Evolutionary conservation across 805 yeast genomes (phyloP), one percentile per base, ranked within the genome.

Genomic region (Metschnikowia aberdeeniae): DNA sequence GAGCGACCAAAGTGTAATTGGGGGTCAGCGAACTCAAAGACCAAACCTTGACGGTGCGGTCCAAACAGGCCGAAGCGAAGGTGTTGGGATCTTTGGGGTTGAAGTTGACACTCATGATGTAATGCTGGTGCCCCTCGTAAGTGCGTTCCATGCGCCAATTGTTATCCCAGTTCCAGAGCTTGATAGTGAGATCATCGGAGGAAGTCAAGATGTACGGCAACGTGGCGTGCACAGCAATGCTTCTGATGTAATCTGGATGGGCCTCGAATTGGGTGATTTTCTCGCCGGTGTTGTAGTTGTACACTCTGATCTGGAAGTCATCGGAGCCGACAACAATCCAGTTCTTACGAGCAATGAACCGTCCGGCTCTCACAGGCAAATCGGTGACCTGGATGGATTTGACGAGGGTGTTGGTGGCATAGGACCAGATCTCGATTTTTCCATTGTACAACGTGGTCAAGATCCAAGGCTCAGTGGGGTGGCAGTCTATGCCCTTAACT

Each of bases 71-170:
- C 12, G 97, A 86, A 1, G 98, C 99, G 76, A 93, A 93, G 33
- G 97, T 92, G 69, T 86, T 89, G 54, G 96, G 89, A 67, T 93
- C 99, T 70, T 92, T 93, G 47, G 99, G 98, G 69, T 93, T 93
- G 75, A 93, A 88, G 37, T 93, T 89, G 43, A 93, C 80, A 44
- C 89, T 81, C 96, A 93, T 89, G 43, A 93, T 90, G 65, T 86
- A 93, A 67, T 93, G 97, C 64, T 82, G 88, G 67, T 93, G 99
- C 47, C 99, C 98, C 67, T 88, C 96, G 63, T 86, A 93, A 31
- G 84, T 80, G 65, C 88, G 97, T 64, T 88, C 93, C 54, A 85
- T 69, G 56, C 80, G 80, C 99, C 99, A 93, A 61, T 79, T 80
- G 60, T 82, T 81, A 45, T 93, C 99, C 99, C 99, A 93, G 66